These are phyloP conservation scores for Sugiyamaella mastotermitis DNA, from an alignment of 805 yeast species.

Conservation along the genomic window DNA sequence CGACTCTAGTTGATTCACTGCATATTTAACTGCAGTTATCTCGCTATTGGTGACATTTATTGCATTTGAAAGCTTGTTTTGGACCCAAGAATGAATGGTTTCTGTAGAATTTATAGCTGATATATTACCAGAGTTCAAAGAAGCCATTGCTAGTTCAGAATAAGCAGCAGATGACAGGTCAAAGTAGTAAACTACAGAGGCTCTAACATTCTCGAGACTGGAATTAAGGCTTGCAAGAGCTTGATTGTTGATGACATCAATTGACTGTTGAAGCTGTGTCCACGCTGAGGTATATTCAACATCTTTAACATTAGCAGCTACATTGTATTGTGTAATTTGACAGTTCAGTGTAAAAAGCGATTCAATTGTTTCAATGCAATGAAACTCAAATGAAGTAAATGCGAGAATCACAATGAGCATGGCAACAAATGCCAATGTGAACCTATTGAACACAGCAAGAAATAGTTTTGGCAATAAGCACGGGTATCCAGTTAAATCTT, in stretches of 20 bases:
- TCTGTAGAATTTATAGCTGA: conserved; percentile 11
- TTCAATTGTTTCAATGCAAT: too few relatives aligned
- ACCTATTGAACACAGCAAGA: conserved; percentile 16
- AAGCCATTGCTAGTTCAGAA: not conserved
- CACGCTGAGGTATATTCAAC: not conserved
- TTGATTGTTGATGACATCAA: conserved; percentile 10
- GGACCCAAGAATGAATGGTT: conserved; percentile 4
- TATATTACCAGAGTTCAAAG: conserved; percentile 1
- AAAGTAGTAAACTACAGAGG: conserved; percentile 4
- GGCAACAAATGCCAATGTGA: conserved; percentile 13
- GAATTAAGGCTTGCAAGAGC: conserved; percentile 11
- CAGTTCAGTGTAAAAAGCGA: too few relatives aligned
- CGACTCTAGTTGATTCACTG: conserved; percentile 10
- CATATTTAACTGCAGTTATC: conserved; percentile 10
- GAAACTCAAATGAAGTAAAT: too few relatives aligned
- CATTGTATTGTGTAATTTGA: too few relatives aligned
- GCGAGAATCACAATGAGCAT: conserved; percentile 12
- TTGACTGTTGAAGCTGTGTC: not conserved
- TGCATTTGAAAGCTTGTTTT: conserved; percentile 3
- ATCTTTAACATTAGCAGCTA: not conserved
- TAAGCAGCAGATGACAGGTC: conserved; percentile 9
- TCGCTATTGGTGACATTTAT: conserved; percentile 6
- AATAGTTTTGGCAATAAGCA: conserved; percentile 17
- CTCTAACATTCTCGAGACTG: conserved; percentile 10
- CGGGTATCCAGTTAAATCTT: conserved; percentile 17